Conservation (phyloP, 2,329 filamentous ascomycete genomes). For the Aspergillus candidus region DNA sequence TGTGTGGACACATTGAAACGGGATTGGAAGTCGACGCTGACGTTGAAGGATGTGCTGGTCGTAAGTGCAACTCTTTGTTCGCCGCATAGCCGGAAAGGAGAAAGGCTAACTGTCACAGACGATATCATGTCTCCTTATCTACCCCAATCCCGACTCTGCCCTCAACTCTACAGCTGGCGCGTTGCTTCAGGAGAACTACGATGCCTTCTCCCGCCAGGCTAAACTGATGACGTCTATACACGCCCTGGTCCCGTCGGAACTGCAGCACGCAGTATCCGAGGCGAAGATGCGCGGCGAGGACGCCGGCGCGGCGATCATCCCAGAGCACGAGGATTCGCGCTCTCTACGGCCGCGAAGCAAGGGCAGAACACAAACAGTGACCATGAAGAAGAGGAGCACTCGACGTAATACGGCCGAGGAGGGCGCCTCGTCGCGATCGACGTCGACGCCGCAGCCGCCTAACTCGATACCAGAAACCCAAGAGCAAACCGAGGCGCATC, state of each 20-base stretch:
- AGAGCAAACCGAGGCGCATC: constrained; percentile 3
- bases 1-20: constrained; percentile 61
- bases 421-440: no score
- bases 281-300: constrained; percentile 53
- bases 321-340: constrained; percentile 20
- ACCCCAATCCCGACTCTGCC: constrained; percentile 59
- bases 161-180: constrained; percentile 57
- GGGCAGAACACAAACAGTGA: constrained; percentile 16
- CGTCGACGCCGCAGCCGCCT: no score
- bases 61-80: constrained; percentile 25
- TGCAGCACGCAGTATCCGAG: constrained; percentile 43
- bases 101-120: constrained; percentile 31
- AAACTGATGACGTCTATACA: constrained; percentile 59
- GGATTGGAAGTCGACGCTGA: constrained; percentile 55
- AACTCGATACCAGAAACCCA: neutral
- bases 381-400: constrained; percentile 27
- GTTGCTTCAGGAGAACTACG: constrained; percentile 54
- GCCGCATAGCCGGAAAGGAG: no score
- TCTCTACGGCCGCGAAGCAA: constrained; percentile 11
- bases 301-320: constrained; percentile 19
- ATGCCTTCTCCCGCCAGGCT: constrained; percentile 51
- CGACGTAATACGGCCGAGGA: neutral
- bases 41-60: constrained; percentile 53
- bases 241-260: constrained; percentile 45
- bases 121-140: constrained; percentile 57